Conservation (phyloP, 495 filamentous ascomycete species). For the Chaetomium fimeti region DNA sequence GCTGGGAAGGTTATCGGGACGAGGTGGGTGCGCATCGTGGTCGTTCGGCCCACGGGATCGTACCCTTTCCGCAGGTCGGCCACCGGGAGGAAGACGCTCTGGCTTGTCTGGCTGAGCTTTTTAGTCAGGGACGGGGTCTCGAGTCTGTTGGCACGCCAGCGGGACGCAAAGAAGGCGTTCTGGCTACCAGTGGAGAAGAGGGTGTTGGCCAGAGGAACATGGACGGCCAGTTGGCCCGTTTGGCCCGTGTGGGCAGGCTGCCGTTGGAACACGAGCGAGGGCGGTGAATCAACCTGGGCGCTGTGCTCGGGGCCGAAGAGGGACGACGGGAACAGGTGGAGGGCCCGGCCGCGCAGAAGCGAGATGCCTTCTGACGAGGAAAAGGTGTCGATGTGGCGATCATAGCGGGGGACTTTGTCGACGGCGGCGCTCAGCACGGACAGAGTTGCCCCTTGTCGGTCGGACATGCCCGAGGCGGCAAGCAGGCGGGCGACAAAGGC, state of each 20-base stretch:
- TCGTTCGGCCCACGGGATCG: not conserved
- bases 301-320: slow-evolving; percentile 26
- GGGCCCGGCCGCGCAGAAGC: slow-evolving; percentile 36
- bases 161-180: slow-evolving; percentile 58
- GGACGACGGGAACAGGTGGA: slow-evolving; percentile 36
- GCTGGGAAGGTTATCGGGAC: slow-evolving; percentile 64
- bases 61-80: slow-evolving; percentile 6
- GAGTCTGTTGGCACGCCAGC: slow-evolving; percentile 45
- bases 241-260: slow-evolving; percentile 2
- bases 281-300: not conserved
- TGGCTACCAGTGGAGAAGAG: slow-evolving; percentile 68
- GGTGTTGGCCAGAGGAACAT: slow-evolving; percentile 71
- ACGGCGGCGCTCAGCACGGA: slow-evolving; percentile 39
- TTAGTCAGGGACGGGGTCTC: slow-evolving; percentile 17
- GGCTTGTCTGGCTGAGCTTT: slow-evolving; percentile 30
- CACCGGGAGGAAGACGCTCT: slow-evolving; percentile 26
- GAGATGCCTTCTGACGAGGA: slow-evolving; percentile 43
- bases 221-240: slow-evolving; percentile 35
- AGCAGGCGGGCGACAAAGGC: slow-evolving; percentile 39
- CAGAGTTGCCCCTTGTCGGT: slow-evolving; percentile 22
- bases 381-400: slow-evolving; percentile 22
- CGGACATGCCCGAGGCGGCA: not conserved
- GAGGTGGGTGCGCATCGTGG: slow-evolving; percentile 51
- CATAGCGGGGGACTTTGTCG: slow-evolving; percentile 37
- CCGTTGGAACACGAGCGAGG: slow-evolving; percentile 24